These are phyloP conservation scores for Plasmodium reichenowi DNA, from an alignment of 169 alveolate species.

Conservation along the genomic window DNA sequence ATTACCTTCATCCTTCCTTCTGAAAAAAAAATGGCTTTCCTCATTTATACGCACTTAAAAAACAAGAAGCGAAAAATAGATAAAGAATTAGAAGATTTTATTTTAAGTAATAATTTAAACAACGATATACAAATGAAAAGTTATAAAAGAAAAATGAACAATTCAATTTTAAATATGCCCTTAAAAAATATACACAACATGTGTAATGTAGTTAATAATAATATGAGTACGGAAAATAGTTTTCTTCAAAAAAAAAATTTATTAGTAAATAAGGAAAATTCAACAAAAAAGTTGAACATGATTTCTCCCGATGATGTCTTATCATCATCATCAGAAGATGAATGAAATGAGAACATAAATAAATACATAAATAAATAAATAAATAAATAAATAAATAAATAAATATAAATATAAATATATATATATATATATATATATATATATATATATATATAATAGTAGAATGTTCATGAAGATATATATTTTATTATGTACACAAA, in stretches of 20 bases:
- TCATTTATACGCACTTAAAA: slow-evolving; percentile 48
- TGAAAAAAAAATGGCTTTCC: slow-evolving; percentile 73
- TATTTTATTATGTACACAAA: too few relatives aligned
- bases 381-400: neutral
- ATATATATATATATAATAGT: neutral
- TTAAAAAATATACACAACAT: slow-evolving; percentile 10
- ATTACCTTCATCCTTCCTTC: slow-evolving; percentile 54
- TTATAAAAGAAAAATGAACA: slow-evolving; percentile 58
- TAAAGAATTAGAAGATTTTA: slow-evolving; percentile 49
- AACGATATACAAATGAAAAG: slow-evolving; percentile 31
- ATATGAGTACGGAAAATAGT: too few relatives aligned
- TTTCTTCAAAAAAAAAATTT: slow-evolving; percentile 12
- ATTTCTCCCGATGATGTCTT: slow-evolving; percentile 69
- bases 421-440: neutral
- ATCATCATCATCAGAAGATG: slow-evolving; percentile 65
- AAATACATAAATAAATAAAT: neutral
- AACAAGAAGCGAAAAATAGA: slow-evolving; percentile 38
- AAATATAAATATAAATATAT: neutral
- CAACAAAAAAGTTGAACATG: slow-evolving; percentile 19
- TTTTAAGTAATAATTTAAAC: slow-evolving; percentile 29
- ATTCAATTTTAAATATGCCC: slow-evolving; percentile 27
- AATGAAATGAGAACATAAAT: neutral
- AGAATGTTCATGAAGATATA: too few relatives aligned
- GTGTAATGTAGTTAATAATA: neutral
- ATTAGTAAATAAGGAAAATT: slow-evolving; percentile 3